A percentile compares a stretch with the other conserved stretches of the same genome.
Conservation (phyloP, 768 basidiomycete genomes). For the Tricholoma flavovirens region DNA sequence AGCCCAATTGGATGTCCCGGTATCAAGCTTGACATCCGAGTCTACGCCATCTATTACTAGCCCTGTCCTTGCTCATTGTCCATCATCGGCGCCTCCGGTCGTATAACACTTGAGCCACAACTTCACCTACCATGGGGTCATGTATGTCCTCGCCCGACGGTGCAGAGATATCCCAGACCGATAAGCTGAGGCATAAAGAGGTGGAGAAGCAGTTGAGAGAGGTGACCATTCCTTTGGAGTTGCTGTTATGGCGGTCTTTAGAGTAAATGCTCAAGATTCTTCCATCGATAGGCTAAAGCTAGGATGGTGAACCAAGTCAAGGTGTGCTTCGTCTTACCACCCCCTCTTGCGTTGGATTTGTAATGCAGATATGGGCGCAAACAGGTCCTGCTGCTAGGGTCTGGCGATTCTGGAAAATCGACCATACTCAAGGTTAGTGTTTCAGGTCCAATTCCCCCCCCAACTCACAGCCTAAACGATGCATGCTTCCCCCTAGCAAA, state of each 20-base stretch:
- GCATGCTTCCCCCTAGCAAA: constrained; percentile 55
- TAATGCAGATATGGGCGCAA: background rate
- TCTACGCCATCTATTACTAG: background rate
- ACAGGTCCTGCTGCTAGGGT: constrained; percentile 84
- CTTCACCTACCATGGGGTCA: constrained; percentile 53
- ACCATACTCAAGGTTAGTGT: constrained; percentile 74
- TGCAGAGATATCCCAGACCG: constrained; percentile 62
- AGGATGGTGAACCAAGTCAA: constrained; percentile 72
- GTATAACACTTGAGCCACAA: background rate
- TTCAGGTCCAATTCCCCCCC: background rate
- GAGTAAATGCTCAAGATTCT: constrained; percentile 2
- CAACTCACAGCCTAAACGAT: background rate
- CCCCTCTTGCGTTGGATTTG: background rate
- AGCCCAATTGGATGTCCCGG: too few species aligned
- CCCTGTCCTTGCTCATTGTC: background rate
- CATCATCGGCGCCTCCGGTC: background rate
- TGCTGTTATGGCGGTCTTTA: background rate
- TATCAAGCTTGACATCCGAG: too few species aligned
- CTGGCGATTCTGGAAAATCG: constrained; percentile 91
- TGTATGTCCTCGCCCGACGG: constrained; percentile 63
- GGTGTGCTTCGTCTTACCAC: constrained; percentile 31
- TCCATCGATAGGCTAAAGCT: constrained; percentile 58
- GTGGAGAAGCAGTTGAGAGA: constrained; percentile 78
- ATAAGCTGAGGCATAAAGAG: constrained; percentile 57
- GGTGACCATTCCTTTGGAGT: constrained; percentile 32